phyloP scores from a whole-genome alignment of 2,329 filamentous ascomycete species.

The Raffaelea deltoideospora region DNA sequence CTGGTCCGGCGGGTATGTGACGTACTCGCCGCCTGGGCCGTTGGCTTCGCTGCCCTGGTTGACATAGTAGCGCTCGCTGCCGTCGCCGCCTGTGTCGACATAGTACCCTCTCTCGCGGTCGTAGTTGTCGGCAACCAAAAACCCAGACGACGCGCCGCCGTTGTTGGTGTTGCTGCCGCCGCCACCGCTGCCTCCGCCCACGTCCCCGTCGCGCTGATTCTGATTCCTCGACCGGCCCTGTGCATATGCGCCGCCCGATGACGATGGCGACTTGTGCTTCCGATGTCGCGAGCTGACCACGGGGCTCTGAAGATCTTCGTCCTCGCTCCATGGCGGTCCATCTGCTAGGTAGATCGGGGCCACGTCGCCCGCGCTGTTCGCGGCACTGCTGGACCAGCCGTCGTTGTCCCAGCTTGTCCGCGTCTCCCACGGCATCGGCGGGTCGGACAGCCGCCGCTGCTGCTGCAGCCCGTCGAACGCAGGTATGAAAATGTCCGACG shows the following conservation, averaged over 20 bases:
- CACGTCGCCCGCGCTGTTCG: slow-evolving; percentile 53
- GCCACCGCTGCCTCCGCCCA: background rate
- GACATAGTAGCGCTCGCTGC: slow-evolving; percentile 60
- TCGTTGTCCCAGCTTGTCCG: slow-evolving; percentile 40
- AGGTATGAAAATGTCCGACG: slow-evolving; percentile 72
- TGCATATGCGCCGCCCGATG: slow-evolving; percentile 29
- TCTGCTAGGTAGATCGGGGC: slow-evolving; percentile 74
- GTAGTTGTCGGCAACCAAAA: slow-evolving; percentile 33
- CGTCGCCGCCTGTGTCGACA: slow-evolving; percentile 51
- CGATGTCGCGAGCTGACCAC: slow-evolving; percentile 74
- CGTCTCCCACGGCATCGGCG: slow-evolving; percentile 60
- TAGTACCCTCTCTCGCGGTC: slow-evolving; percentile 52
- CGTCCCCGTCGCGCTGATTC: too few species aligned
- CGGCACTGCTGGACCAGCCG: slow-evolving; percentile 34
- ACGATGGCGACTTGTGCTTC: slow-evolving; percentile 63
- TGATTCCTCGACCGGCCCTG: slow-evolving; percentile 28
- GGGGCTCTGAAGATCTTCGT: slow-evolving; percentile 86
- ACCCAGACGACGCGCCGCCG: slow-evolving; percentile 22
- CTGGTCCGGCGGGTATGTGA: slow-evolving; percentile 59
- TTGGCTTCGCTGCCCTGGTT: slow-evolving; percentile 59
- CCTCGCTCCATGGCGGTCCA: slow-evolving; percentile 86
- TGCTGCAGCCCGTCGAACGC: slow-evolving; percentile 50
- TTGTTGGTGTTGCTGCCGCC: slow-evolving; percentile 8
- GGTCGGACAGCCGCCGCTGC: slow-evolving; percentile 64
- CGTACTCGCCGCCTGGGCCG: slow-evolving; percentile 64